Base-by-base conservation (phyloP, 495 filamentous ascomycete species). In the Aspergillus nanangensis region DNA sequence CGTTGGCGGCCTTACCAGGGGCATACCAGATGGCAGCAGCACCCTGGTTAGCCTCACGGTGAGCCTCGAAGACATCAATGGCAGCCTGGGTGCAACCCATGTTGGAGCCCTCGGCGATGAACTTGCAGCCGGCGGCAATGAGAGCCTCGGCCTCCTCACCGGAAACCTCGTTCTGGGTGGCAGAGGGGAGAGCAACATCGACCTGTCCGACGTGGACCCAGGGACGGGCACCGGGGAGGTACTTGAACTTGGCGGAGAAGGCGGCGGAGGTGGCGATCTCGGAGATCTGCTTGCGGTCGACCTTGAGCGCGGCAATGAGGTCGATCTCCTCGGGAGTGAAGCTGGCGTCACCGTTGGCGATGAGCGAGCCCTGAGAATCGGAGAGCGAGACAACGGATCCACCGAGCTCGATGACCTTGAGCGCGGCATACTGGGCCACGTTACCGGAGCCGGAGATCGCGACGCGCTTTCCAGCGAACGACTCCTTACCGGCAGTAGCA, bases 11-110 rank as follows among this genome's bases (percentile, higher is more conserved):
- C 79, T 72, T 81, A 61, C 90, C 92, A 44, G 92, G 93, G 11
- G 83, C 93, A 68, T 97, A 98, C 93, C 93, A 98, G 64, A 95
- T 86, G 53, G 87, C 82, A 9, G 76, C 64, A 20, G 62, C 71
- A 41, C 79, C 81, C 62, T 79, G 73, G 70, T 87, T 84, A 56
- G 74, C 75, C 56, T 80, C 79, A 42, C 93, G 80, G 65, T 81
- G 66, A 21, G 80, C 84, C 79, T 98, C 93, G 68, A 96, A 98
- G 50, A 87, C 76, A 55, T 95, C 83, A 67, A 98, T 96, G 53
- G 93, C 93, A 48, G 86, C 90, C 72, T 92, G 90, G 38, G 91
- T 95, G 75, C 89, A 96, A 44, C 93, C 93, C 92, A 98, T 98
- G 77, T 98, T 98, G 71, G 86, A 91, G 20, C 93, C 93, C 72